These are phyloP conservation scores for Serendipita sp. DNA, from an alignment of 768 basidiomycete species.

Conservation along the genomic window DNA sequence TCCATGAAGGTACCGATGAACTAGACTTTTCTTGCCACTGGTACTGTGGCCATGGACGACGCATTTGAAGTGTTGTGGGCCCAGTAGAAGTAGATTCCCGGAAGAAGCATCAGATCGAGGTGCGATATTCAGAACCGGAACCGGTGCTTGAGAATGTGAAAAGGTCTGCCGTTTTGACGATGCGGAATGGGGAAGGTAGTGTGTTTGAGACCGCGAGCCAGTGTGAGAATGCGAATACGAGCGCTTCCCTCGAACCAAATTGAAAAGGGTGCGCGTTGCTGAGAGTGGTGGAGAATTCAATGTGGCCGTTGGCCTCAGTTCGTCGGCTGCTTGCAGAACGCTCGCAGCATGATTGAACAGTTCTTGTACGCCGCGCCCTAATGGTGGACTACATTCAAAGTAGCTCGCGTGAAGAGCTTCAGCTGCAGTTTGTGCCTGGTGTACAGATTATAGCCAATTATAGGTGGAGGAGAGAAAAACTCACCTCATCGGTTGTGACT, in stretches of 20 bases:
- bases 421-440: not conserved
- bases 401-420: not conserved
- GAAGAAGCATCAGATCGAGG: not conserved
- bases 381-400: constrained; percentile 3
- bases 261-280: not conserved
- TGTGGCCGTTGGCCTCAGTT: not conserved
- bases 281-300: not conserved
- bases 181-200: not conserved
- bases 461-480: not conserved
- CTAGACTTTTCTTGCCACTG: not conserved
- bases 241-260: not conserved
- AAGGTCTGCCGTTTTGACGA: not conserved
- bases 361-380: not conserved
- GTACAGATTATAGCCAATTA: not conserved
- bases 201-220: not conserved
- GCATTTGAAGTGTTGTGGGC: constrained; percentile 4
- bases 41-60: not conserved
- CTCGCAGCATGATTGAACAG: not conserved
- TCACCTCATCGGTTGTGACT: not conserved
- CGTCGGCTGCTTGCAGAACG: not conserved
- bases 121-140: constrained; percentile 1
- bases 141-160: not conserved
- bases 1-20: constrained; percentile 5
- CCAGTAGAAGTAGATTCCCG: not conserved
- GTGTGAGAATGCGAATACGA: not conserved